Conservation (phyloP, 352 stramenopile species). For the Phytophthora uliginosa region DNA sequence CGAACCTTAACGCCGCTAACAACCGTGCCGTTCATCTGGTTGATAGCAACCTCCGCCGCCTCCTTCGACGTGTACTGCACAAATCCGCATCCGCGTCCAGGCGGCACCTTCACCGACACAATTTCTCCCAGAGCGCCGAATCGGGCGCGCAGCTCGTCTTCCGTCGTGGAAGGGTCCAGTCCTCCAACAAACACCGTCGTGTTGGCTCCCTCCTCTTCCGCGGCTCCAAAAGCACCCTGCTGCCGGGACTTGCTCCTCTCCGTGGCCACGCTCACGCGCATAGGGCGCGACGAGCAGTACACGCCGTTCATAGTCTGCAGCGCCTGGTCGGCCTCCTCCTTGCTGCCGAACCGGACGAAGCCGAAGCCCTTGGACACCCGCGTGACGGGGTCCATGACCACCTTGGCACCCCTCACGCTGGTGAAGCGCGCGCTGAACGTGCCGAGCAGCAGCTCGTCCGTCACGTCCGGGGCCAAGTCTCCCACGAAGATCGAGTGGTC, state of each 20-base stretch:
- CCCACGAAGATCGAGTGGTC: conserved; percentile 95
- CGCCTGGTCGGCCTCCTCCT: conserved; percentile 90
- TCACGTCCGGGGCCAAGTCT: conserved; percentile 92
- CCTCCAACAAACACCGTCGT: conserved; percentile 95
- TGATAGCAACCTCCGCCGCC: conserved; percentile 87
- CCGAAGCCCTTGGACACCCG: conserved; percentile 94
- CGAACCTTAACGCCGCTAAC: conserved; percentile 87
- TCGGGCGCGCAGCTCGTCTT: conserved; percentile 86
- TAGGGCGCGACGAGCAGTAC: conserved; percentile 88
- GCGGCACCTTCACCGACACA: conserved; percentile 50
- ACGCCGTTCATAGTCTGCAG: conserved; percentile 93
- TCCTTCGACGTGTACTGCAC: conserved; percentile 91
- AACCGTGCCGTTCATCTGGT: conserved; percentile 90
- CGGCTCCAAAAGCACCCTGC: conserved; percentile 34
- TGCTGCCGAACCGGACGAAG: conserved; percentile 92
- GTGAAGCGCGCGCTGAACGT: conserved; percentile 87
- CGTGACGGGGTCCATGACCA: conserved; percentile 91
- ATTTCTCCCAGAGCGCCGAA: conserved; percentile 87
- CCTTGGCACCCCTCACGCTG: conserved; percentile 89
- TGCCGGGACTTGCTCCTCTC: conserved; percentile 73
- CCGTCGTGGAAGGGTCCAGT: conserved; percentile 81
- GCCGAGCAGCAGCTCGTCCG: conserved; percentile 86
- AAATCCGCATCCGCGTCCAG: conserved; percentile 92
- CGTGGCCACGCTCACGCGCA: conserved; percentile 92
- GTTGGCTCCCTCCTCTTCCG: conserved; percentile 77